phyloP scores from a whole-genome alignment of 164 flowering plant genomes.

The Umbilicus rupestris region DNA sequence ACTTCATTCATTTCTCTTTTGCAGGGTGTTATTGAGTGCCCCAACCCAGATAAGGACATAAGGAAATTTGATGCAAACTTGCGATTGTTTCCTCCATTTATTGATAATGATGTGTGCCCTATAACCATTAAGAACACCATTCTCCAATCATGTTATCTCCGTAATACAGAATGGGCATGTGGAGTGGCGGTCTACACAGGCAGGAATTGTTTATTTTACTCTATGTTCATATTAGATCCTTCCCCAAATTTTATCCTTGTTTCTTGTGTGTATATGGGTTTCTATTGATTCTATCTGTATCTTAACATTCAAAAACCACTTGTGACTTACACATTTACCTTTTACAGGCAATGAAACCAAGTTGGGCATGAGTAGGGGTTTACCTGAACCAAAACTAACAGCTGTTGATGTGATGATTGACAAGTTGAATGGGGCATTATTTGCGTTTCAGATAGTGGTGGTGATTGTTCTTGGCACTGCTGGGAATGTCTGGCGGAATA shows the following conservation, averaged over 20 bases:
- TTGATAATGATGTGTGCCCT: conserved; percentile 91
- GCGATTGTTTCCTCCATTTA: conserved; percentile 90
- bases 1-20: conserved; percentile 11
- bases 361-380: conserved; percentile 93
- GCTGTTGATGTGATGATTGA: conserved; percentile 97
- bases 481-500: conserved; percentile 97
- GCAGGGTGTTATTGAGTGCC: conserved; percentile 95
- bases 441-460: conserved; percentile 90
- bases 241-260: too few relatives aligned
- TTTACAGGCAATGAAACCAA: conserved; percentile 92
- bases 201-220: conserved; percentile 34
- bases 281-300: not conserved
- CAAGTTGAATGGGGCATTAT: conserved; percentile 97
- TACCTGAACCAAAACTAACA: conserved; percentile 95
- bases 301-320: not conserved
- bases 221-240: too few relatives aligned
- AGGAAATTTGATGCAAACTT: conserved; percentile 93
- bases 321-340: not conserved
- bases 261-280: not conserved
- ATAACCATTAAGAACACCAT: conserved; percentile 88
- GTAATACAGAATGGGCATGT: conserved; percentile 98
- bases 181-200: conserved; percentile 99
- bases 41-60: conserved; percentile 88
- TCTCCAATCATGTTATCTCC: conserved; percentile 94
- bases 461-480: conserved; percentile 90